Evolutionary conservation across 2,329 filamentous ascomycete species (phyloP), one percentile per base, ranked within the genome.

Genomic region (Calonectria pseudoreteaudii): DNA sequence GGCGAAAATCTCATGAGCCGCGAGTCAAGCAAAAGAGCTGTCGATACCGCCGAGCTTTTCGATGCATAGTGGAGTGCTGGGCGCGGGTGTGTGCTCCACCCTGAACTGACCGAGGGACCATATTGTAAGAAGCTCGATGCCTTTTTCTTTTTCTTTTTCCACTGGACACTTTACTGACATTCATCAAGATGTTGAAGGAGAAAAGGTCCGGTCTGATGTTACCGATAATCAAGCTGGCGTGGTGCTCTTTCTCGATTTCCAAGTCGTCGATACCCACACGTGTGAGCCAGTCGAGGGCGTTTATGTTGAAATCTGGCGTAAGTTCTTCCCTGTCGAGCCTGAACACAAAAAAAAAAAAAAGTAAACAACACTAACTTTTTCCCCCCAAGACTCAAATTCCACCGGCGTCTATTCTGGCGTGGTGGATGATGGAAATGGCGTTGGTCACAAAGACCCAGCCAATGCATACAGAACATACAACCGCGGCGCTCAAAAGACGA

Each of bases 371-470:
- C 56, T 50, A 64, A 65, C 44, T 20, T 18, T 28, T 2, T 14
- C 2, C 10, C 10, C 8, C 8, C 30, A 31, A 70, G 68, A 64
- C 14, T 34, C 68, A 5, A 70, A 70, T 72, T 75, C 84, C 26
- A 86, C 85, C n/a, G 83, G 85, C 31, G 83, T 85, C 41, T 86
- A 86, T 76, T 82, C 79, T 23, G 84, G 85, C 47, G 77, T 85
- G 18, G 73, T 81, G n/a, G 74, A 79, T n/a, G 77, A 74, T 30
- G 82, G 81, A 28, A 85, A 85, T 72, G 84, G 82, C 13, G 80
- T 82, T 74, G 78, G 77, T 7, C 11, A 65, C 9, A 31, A 38
- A 30, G 77, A 81, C 64, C 38, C 74, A 36, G 36, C 70, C 67
- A 83, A 83, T 73, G 65, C 83, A 65, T 69, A 82, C 75, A 76